Conservation (phyloP, 108 stramenopile genomes). For the Nannochloropsis salina region DNA sequence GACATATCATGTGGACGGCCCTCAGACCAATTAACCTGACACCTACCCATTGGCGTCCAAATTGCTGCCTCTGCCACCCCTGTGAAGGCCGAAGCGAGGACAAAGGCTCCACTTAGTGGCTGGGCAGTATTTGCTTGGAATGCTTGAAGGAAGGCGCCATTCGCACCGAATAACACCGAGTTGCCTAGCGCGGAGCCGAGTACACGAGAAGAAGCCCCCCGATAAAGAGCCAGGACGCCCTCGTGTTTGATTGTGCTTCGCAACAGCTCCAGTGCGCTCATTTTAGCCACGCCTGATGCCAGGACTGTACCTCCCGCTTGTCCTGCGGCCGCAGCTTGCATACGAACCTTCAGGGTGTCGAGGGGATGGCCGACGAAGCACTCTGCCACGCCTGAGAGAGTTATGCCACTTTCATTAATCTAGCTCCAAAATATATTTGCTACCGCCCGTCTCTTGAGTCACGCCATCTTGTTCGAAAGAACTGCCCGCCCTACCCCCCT, state of each 20-base stretch:
- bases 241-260: neutral
- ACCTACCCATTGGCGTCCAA: neutral
- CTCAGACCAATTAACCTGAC: neutral
- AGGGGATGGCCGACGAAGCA: neutral
- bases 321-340: slow-evolving; percentile 15
- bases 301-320: neutral
- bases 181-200: neutral
- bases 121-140: neutral
- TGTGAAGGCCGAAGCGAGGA: slow-evolving; percentile 6
- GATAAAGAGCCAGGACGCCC: neutral
- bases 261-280: neutral
- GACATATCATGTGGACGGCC: too few relatives aligned
- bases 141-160: neutral
- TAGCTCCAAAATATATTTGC: too few relatives aligned
- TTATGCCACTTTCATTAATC: too few relatives aligned
- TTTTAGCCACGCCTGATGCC: neutral
- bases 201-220: neutral
- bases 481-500: too few relatives aligned
- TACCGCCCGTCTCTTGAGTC: too few relatives aligned
- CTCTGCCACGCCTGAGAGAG: neutral
- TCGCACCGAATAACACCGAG: neutral
- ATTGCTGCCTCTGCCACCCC: slow-evolving; percentile 14
- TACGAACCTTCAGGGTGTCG: neutral
- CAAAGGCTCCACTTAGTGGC: slow-evolving; percentile 6
- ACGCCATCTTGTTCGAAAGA: too few relatives aligned